Evolutionary conservation across 2,329 filamentous ascomycete genomes (phyloP).

Genomic region (Nigrospora osmanthi): DNA sequence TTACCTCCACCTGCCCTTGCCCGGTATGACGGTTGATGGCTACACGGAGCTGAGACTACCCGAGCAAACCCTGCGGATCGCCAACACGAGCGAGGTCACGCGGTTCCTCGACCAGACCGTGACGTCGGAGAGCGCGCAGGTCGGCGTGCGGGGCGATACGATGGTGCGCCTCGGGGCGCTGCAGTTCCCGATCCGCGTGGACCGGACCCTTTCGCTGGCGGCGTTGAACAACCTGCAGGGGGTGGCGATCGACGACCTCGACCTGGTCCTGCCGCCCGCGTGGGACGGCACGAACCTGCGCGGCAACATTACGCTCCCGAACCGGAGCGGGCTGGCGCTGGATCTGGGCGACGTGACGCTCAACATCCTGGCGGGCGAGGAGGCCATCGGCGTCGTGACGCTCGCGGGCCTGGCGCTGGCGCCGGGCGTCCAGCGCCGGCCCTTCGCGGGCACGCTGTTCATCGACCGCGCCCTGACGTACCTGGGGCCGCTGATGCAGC

Average conservation of each 20-base stretch:
- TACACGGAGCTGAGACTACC: slow-evolving; percentile 13
- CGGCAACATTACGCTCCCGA: slow-evolving; percentile 10
- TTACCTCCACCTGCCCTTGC: slow-evolving; percentile 16
- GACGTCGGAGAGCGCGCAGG: neutral
- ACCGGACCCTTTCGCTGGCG: slow-evolving; percentile 20
- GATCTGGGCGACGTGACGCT: slow-evolving; percentile 20
- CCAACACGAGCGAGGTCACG: slow-evolving; percentile 5
- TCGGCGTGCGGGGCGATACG: slow-evolving; percentile 10
- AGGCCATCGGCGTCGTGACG: slow-evolving; percentile 13
- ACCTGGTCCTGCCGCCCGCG: slow-evolving; percentile 7
- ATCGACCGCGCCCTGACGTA: slow-evolving; percentile 12
- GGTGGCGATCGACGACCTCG: slow-evolving; percentile 3
- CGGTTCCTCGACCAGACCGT: slow-evolving; percentile 5
- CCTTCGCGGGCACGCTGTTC: slow-evolving; percentile 15
- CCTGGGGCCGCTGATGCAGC: slow-evolving; percentile 10
- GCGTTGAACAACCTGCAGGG: slow-evolving; percentile 11
- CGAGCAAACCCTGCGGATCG: slow-evolving; percentile 6
- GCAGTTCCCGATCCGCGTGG: slow-evolving; percentile 16
- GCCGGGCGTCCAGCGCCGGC: slow-evolving; percentile 15
- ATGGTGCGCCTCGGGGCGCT: slow-evolving; percentile 24
- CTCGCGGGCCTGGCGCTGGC: slow-evolving; percentile 15
- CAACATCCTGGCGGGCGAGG: slow-evolving; percentile 16
- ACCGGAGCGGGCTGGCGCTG: slow-evolving; percentile 7
- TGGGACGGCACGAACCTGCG: slow-evolving; percentile 13
- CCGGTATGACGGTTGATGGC: slow-evolving; percentile 19